phyloP scores from a whole-genome alignment of 495 filamentous ascomycete genomes.

The Staphylotrichum longicolle region DNA sequence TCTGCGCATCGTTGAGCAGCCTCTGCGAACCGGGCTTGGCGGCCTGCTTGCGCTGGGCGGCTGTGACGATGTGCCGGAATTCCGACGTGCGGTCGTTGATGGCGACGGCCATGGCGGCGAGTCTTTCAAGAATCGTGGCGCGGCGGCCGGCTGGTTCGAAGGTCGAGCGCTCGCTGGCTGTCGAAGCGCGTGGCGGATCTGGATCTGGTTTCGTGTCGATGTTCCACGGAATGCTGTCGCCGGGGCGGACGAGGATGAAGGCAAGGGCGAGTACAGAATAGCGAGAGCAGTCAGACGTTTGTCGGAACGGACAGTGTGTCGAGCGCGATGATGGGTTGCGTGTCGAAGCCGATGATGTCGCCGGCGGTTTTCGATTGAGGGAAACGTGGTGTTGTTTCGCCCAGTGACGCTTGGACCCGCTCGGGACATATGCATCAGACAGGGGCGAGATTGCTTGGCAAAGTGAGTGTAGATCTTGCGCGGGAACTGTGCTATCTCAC shows the following conservation, averaged over 20 bases:
- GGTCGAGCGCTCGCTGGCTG: not conserved
- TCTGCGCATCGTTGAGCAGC: constrained; percentile 72
- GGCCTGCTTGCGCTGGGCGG: constrained; percentile 72
- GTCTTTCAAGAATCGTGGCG: not conserved
- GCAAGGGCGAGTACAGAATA: not conserved
- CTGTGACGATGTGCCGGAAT: constrained; percentile 84
- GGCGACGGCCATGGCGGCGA: constrained; percentile 55
- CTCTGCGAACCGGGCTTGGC: constrained; percentile 72
- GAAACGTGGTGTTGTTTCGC: constrained; percentile 21
- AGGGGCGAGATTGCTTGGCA: too few relatives aligned
- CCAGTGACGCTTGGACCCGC: constrained; percentile 17
- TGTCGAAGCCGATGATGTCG: not conserved
- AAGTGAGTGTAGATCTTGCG: not conserved
- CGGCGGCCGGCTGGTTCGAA: not conserved
- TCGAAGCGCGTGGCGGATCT: not conserved
- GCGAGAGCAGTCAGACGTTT: not conserved
- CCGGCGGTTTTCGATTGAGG: constrained; percentile 2
- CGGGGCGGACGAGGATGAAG: not conserved
- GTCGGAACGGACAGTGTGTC: not conserved
- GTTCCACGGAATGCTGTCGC: not conserved
- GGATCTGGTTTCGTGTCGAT: not conserved
- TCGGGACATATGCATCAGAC: not conserved
- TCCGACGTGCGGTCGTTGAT: constrained; percentile 97
- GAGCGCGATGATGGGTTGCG: not conserved
- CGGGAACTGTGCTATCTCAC: constrained; percentile 17